Percentiles rank a stretch among this genome's conserved stretches.
Conservation (phyloP, 2,329 filamentous ascomycete species). For the Ophiostoma triangulosporum region DNA sequence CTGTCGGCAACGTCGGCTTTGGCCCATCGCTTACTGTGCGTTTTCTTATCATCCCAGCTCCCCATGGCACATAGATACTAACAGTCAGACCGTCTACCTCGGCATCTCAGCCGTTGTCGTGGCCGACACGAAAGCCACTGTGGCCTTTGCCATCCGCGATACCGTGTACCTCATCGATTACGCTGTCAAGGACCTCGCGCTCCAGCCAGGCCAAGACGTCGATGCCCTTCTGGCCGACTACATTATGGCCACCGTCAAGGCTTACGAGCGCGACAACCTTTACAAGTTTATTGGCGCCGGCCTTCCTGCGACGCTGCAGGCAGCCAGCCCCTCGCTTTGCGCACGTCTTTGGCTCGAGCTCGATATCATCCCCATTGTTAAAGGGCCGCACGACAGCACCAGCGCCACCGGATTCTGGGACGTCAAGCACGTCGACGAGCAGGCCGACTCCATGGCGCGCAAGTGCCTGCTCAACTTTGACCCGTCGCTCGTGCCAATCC, state of each 20-base stretch:
- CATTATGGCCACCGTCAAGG: slow-evolving; percentile 40
- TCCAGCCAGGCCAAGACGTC: slow-evolving; percentile 26
- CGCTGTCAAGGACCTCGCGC: slow-evolving; percentile 43
- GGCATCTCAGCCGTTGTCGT: slow-evolving; percentile 45
- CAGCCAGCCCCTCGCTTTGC: slow-evolving; percentile 50
- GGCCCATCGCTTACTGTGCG: slow-evolving; percentile 31
- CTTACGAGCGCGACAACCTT: slow-evolving; percentile 50
- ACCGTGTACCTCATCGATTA: slow-evolving; percentile 64
- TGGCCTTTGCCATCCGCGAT: slow-evolving; percentile 60
- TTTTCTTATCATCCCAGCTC: background rate
- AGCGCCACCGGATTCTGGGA: slow-evolving; percentile 28
- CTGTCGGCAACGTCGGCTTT: slow-evolving; percentile 30
- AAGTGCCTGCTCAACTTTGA: slow-evolving; percentile 70
- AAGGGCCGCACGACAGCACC: slow-evolving; percentile 35
- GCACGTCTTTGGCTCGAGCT: slow-evolving; percentile 63
- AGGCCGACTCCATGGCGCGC: slow-evolving; percentile 67
- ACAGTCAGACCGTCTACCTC: slow-evolving; percentile 40
- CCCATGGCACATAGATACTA: background rate
- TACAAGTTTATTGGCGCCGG: slow-evolving; percentile 66
- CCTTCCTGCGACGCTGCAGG: slow-evolving; percentile 45
- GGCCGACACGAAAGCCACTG: slow-evolving; percentile 37
- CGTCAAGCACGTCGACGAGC: slow-evolving; percentile 56
- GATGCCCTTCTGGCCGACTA: slow-evolving; percentile 43
- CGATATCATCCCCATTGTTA: slow-evolving; percentile 60
- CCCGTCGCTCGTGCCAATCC: slow-evolving; percentile 53